phyloP scores from a whole-genome alignment of 805 yeast species.

The Lachancea mirantina region DNA sequence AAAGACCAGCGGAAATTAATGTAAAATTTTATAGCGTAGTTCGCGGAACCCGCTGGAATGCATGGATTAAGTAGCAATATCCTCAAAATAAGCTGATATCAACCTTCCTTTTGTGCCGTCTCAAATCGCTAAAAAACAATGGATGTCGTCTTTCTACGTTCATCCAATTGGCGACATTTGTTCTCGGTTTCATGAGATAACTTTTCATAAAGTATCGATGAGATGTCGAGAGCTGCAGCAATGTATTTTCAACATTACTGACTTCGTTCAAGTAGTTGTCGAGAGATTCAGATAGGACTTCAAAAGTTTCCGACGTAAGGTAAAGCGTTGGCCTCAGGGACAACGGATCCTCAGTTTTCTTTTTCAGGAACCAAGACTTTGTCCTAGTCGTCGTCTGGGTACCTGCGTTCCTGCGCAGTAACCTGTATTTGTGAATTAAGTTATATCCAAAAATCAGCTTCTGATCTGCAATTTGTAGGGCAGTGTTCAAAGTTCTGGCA shows the following conservation, averaged over 20 bases:
- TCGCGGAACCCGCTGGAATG: too few species aligned
- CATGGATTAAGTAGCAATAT: too few species aligned
- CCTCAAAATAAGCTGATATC: constrained; percentile 6
- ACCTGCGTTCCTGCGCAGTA: constrained; percentile 12
- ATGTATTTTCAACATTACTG: constrained; percentile 10
- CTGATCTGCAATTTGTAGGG: constrained; percentile 25
- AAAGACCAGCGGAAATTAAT: too few species aligned
- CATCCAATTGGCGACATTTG: constrained; percentile 19
- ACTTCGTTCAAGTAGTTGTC: constrained; percentile 22
- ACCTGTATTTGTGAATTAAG: constrained; percentile 24
- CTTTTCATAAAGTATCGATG: constrained; percentile 32
- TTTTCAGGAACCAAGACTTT: constrained; percentile 17
- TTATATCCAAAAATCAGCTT: constrained; percentile 34
- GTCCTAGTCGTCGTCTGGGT: constrained; percentile 13
- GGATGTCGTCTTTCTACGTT: constrained; percentile 15
- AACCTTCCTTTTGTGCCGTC: constrained; percentile 13
- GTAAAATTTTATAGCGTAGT: too few species aligned
- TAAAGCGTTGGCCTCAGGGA: constrained; percentile 24
- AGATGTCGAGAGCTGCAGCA: constrained; percentile 15
- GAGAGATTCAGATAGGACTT: constrained; percentile 12
- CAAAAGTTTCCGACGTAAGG: constrained; percentile 20
- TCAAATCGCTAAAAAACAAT: constrained; percentile 14
- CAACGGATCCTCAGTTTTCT: constrained; percentile 15
- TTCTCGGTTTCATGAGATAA: constrained; percentile 22
- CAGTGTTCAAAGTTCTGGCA: constrained; percentile 25